phyloP scores from a whole-genome alignment of 73 alveolate genomes.

The Paramecium caudatum region DNA sequence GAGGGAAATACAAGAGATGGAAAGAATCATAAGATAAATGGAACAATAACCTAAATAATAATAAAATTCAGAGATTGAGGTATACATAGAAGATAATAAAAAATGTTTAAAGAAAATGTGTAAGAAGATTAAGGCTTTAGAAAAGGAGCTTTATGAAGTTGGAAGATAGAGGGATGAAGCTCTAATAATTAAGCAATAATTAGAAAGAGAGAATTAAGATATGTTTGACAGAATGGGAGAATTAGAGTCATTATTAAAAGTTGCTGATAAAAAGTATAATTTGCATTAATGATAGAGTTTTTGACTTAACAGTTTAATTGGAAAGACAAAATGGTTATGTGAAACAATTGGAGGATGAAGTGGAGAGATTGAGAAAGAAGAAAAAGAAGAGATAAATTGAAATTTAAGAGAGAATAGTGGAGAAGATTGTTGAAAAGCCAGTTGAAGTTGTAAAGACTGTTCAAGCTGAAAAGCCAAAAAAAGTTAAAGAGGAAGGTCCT shows the following conservation, averaged over 20 bases:
- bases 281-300: neutral
- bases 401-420: neutral
- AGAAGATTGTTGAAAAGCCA: constrained; percentile 53
- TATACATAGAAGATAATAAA: constrained; percentile 40
- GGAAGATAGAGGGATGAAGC: constrained; percentile 65
- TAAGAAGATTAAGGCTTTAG: constrained; percentile 35
- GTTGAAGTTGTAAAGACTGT: constrained; percentile 20
- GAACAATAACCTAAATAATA: constrained; percentile 43
- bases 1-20: constrained; percentile 64
- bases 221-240: constrained; percentile 67
- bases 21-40: constrained; percentile 16
- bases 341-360: constrained; percentile 59
- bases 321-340: constrained; percentile 66
- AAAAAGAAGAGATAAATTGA: constrained; percentile 54
- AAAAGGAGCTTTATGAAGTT: constrained; percentile 62
- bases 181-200: constrained; percentile 1
- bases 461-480: neutral
- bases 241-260: constrained; percentile 55
- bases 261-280: constrained; percentile 62
- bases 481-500: neutral
- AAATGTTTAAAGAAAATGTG: constrained; percentile 32
- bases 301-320: constrained; percentile 50
- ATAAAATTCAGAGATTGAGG: neutral
- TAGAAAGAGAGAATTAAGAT: constrained; percentile 61
- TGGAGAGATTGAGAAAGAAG: constrained; percentile 60